Evolutionary conservation across 2,329 filamentous ascomycete species (phyloP), one percentile per base, ranked within the genome.

Genomic region (Alternaria brassicae): DNA sequence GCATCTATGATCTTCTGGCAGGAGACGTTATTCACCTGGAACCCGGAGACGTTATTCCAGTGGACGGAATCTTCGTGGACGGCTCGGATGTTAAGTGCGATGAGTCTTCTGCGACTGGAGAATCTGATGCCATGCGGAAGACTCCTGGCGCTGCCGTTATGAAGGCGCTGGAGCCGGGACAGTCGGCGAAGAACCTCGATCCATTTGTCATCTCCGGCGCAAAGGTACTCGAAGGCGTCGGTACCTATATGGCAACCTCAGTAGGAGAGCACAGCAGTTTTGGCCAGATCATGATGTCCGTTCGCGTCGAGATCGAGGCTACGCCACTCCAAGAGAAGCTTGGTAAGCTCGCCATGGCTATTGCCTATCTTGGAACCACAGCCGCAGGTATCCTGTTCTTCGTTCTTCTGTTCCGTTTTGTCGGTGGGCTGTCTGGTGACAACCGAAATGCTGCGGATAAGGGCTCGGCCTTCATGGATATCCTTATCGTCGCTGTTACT

Each of bases 71-170:
- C 49, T 85, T 91, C 60, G 86, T 91, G 57, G 81, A 84, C 10
- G 88, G 88, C 6, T 84, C 89, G 62, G 85, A 85, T 47, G 76
- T 91, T 53, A 87, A 88, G 74, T 91, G 89, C 67, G 89, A 91
- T 66, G 89, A 91, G 71, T 91, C 88, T 1, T 90, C 88, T 9
- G 87, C 88, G 1, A 91, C 89, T 3, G 89, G 89, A 64, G 89
- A 91, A 73, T 91, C 88, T 0, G 89, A 91, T 69, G 84, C 88
- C 32, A 84, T 91, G 72, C 87, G 86, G 73, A 91, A 92, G 78
- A 86, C 83, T 0, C 74, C 81, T 4, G 88, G 84, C 12, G 81
- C 86, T 17, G 84, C 87, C 60, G 87, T 87, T 36, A 87, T 84
- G 78, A 78, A 83, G 37, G 80, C 81, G 3, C 80, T 89, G 27